Percentiles rank a stretch among this genome's conserved stretches.
Evolutionary conservation across 1,284 basidiomycete species (phyloP).

Genomic region (Leccinum brunneo-olivaceum): DNA sequence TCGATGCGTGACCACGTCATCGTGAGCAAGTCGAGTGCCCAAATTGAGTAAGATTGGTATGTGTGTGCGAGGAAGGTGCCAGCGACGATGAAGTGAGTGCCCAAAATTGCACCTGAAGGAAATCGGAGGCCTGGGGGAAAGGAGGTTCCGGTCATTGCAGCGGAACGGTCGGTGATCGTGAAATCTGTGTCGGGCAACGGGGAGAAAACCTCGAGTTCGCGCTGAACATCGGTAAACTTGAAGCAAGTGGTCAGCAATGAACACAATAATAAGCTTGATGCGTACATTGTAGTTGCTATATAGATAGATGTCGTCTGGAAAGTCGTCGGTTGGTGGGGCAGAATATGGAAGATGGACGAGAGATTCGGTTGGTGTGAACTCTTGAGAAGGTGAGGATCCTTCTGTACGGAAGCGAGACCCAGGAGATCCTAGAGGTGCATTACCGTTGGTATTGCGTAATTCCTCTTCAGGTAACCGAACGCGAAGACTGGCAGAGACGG

Average conservation of each 20-base stretch:
- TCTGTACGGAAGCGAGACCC: slow-evolving; percentile 54
- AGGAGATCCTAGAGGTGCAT: slow-evolving; percentile 44
- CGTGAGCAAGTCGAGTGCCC: slow-evolving; percentile 75
- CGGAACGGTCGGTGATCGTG: slow-evolving; percentile 67
- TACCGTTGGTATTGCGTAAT: slow-evolving; percentile 33
- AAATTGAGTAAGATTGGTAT: slow-evolving; percentile 85
- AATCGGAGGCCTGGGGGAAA: slow-evolving; percentile 91
- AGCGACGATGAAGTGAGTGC: slow-evolving; percentile 81
- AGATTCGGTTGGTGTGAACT: slow-evolving; percentile 52
- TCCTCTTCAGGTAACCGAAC: slow-evolving; percentile 69
- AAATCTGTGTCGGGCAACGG: slow-evolving; percentile 70
- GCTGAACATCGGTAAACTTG: slow-evolving; percentile 89
- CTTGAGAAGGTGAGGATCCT: slow-evolving; percentile 32
- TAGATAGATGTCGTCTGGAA: slow-evolving; percentile 72
- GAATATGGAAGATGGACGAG: slow-evolving; percentile 73
- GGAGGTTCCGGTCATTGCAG: slow-evolving; percentile 63
- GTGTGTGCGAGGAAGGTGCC: slow-evolving; percentile 88
- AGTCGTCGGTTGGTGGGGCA: slow-evolving; percentile 59
- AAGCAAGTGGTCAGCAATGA: slow-evolving; percentile 17
- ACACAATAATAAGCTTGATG: slow-evolving; percentile 14
- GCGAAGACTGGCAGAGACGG: slow-evolving; percentile 61
- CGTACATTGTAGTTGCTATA: slow-evolving; percentile 88
- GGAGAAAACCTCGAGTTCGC: slow-evolving; percentile 84
- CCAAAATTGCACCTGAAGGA: slow-evolving; percentile 85
- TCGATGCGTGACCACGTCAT: slow-evolving; percentile 86